Conservation (phyloP, 345 rosid species). For the Moringa oleifera region DNA sequence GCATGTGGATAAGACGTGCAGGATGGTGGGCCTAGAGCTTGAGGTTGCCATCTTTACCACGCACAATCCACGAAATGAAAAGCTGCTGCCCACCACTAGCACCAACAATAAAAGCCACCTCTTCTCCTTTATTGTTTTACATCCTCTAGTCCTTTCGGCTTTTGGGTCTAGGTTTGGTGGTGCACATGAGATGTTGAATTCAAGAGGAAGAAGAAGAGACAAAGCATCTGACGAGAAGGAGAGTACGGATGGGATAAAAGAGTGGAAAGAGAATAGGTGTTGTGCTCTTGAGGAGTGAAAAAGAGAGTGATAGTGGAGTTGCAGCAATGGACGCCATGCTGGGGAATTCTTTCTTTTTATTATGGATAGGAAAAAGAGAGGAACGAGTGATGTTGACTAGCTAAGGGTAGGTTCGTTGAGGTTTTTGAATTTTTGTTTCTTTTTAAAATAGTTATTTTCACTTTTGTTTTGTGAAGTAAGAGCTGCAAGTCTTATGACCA, state of each 20-base stretch:
- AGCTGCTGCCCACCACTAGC: conserved; percentile 37
- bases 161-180: conserved; percentile 54
- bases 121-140: conserved; percentile 11
- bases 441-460: no score
- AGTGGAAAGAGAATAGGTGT: conserved; percentile 28
- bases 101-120: neutral
- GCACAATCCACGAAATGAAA: conserved; percentile 88
- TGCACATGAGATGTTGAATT: conserved; percentile 82
- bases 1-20: conserved; percentile 41
- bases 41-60: conserved; percentile 83
- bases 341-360: no score
- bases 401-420: no score
- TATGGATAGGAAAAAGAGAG: no score
- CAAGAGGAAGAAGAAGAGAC: conserved; percentile 26
- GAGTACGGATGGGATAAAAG: conserved; percentile 33
- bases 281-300: conserved; percentile 30
- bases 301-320: conserved; percentile 27
- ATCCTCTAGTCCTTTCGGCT: neutral
- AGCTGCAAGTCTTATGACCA: no score
- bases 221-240: conserved; percentile 37
- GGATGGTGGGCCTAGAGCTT: conserved; percentile 74
- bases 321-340: no score
- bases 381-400: no score
- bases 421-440: no score
- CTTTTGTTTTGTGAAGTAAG: no score